These are phyloP conservation scores for Agaricus bisporus DNA, from an alignment of 768 basidiomycete species.

Conservation along the genomic window DNA sequence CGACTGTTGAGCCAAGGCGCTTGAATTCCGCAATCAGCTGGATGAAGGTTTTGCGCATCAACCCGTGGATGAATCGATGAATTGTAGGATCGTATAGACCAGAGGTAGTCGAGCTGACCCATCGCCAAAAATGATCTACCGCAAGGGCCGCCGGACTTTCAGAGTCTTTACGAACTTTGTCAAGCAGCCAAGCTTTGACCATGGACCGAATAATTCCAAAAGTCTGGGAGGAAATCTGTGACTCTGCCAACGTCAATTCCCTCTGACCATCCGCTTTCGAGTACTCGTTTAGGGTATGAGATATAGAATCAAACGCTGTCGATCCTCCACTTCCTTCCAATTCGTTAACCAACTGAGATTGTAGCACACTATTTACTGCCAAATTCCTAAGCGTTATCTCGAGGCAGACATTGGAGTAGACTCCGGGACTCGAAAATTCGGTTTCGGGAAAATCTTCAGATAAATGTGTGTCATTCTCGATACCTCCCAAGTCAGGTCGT, in stretches of 20 bases:
- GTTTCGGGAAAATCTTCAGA: slow-evolving; percentile 76
- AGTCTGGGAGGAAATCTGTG: slow-evolving; percentile 79
- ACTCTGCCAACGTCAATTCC: slow-evolving; percentile 82
- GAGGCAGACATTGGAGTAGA: slow-evolving; percentile 89
- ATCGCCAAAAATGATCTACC: slow-evolving; percentile 96
- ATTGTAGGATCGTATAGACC: slow-evolving; percentile 89
- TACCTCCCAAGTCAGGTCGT: slow-evolving; percentile 88
- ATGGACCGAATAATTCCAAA: slow-evolving; percentile 82
- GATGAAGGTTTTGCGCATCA: slow-evolving; percentile 98
- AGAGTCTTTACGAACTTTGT: slow-evolving; percentile 68
- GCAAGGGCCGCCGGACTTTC: slow-evolving; percentile 62
- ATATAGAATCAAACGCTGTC: slow-evolving; percentile 90
- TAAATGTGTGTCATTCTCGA: slow-evolving; percentile 78
- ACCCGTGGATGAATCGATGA: slow-evolving; percentile 87
- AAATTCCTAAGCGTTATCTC: slow-evolving; percentile 88
- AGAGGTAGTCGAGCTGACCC: slow-evolving; percentile 83
- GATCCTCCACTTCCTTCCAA: slow-evolving; percentile 93
- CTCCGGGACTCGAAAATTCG: slow-evolving; percentile 79
- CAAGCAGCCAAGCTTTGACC: slow-evolving; percentile 88
- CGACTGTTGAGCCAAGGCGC: slow-evolving; percentile 85
- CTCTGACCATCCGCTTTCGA: slow-evolving; percentile 62
- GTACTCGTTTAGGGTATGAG: slow-evolving; percentile 88
- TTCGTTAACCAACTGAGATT: slow-evolving; percentile 94
- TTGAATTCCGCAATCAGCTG: slow-evolving; percentile 96
- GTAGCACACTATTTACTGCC: slow-evolving; percentile 89